Percentiles rank a stretch among this genome's conserved stretches.
Conservation (phyloP, 139 green algal genomes). For the Closterium sp. region DNA sequence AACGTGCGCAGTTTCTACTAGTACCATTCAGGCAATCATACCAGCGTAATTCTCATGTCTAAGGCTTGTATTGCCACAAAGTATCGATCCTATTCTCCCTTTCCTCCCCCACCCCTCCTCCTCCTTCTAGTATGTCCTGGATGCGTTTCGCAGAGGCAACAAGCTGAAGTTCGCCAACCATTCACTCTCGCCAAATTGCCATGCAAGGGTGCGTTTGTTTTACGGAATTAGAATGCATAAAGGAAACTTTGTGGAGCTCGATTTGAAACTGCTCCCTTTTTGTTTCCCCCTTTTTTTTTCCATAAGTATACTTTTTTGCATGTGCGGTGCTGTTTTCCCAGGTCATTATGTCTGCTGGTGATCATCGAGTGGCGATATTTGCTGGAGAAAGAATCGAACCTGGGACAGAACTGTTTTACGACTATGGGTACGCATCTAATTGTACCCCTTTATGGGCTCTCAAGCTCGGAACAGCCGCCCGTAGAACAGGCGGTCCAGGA, state of each 20-base stretch:
- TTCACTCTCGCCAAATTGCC: slow-evolving; percentile 66
- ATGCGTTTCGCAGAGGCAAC: slow-evolving; percentile 77
- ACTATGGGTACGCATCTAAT: slow-evolving; percentile 62
- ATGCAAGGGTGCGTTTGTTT: slow-evolving; percentile 34
- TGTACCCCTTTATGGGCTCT: slow-evolving; percentile 14
- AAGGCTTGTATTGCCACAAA: too few species aligned
- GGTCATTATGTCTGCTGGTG: slow-evolving; percentile 72
- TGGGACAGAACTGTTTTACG: slow-evolving; percentile 74
- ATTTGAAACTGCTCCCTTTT: too few species aligned
- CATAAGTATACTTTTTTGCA: too few species aligned
- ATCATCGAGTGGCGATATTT: slow-evolving; percentile 80
- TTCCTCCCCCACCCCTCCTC: neutral
- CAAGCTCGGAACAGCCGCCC: neutral
- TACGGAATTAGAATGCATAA: too few species aligned
- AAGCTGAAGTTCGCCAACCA: slow-evolving; percentile 77
- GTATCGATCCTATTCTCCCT: too few species aligned
- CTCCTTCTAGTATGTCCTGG: slow-evolving; percentile 71
- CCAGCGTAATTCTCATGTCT: too few species aligned
- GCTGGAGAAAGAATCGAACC: slow-evolving; percentile 61
- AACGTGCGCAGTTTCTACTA: too few species aligned
- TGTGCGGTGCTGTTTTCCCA: neutral
- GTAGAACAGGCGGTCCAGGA: neutral
- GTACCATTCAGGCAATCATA: too few species aligned
- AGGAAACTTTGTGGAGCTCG: too few species aligned
- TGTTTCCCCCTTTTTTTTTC: too few species aligned